Base-by-base conservation (phyloP, 805 yeast genomes). In the Citeromyces nyonsensis region DNA sequence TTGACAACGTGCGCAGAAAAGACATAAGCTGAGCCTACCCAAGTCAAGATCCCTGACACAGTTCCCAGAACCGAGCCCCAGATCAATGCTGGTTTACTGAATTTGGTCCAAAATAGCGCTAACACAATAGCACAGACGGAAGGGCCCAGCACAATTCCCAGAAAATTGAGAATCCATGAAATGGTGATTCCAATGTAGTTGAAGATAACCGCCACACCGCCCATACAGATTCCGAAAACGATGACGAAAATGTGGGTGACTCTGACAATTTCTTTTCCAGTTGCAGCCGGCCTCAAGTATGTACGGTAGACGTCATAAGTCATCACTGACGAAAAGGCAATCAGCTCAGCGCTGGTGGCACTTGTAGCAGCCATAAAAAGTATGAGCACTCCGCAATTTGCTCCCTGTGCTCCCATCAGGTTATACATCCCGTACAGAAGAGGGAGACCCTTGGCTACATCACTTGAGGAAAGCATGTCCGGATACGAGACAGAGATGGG, bases 91-190 rank as follows among this genome's bases (percentile, higher is more conserved):
- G 31, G 63, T 52, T 42, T 57, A 51, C 37, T 43, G 51, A 30
- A 57, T 52, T 48, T 54, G 30, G 41, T 50, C 30, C 64, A 61
- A 36, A 64, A 59, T 32, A 64, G 48, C 0, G 69, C 57, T 35
- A 63, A 44, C 10, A 63, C 57, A 10, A 63, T 48, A 1, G 69
- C 66, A 37, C 63, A 54, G 12, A 64, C 70, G 18, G 64, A 70
- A 29, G 70, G 69, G 24, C 69, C 69, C 32, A 64, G 56, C 15
- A 62, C 60, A 30, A 64, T 54, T 13, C 71, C 71, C 63, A 64
- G 63, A 43, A 64, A 49, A 38, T 63, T 45, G 30, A 57, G 41
- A 15, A 59, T 43, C 63, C 64, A 61, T 4, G 56, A 50, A 20
- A 56, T 53, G 22, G 62, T 53, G 33, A 59, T 54, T 14, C 64